Evolutionary conservation across 805 yeast genomes (phyloP).

Genomic region (Hanseniaspora vineae): DNA sequence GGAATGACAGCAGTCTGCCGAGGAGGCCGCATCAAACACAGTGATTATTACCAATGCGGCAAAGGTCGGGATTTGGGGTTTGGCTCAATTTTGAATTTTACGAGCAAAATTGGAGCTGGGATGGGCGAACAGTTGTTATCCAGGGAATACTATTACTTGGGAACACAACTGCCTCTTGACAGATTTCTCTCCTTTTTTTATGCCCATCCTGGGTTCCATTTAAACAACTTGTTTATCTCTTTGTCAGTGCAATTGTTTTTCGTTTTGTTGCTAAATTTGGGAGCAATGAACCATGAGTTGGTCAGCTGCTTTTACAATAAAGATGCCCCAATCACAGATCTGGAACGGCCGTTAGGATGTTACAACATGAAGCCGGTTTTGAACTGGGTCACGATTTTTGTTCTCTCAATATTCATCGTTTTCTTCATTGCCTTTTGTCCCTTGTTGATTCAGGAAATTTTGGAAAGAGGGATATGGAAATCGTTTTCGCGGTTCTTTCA

Average conservation of each 20-base stretch:
- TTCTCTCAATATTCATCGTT: conserved; percentile 80
- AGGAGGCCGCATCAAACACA: conserved; percentile 90
- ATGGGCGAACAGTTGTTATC: conserved; percentile 96
- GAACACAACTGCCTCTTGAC: conserved; percentile 81
- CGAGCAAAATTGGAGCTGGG: conserved; percentile 94
- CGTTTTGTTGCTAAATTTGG: conserved; percentile 66
- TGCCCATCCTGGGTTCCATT: conserved; percentile 94
- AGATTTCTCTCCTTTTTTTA: conserved; percentile 85
- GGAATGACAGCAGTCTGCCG: conserved; percentile 84
- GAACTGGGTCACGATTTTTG: conserved; percentile 82
- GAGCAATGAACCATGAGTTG: conserved; percentile 62
- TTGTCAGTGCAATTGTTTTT: conserved; percentile 80
- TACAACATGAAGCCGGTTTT: conserved; percentile 75
- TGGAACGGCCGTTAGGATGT: conserved; percentile 70
- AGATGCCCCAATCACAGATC: conserved; percentile 58
- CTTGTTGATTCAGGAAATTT: conserved; percentile 69
- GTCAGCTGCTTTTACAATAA: conserved; percentile 55
- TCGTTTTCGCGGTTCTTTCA: conserved; percentile 57
- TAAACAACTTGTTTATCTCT: conserved; percentile 79
- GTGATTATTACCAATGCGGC: conserved; percentile 94
- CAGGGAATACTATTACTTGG: conserved; percentile 82
- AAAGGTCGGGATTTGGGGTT: conserved; percentile 94
- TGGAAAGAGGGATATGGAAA: conserved; percentile 74
- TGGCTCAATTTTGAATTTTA: conserved; percentile 81
- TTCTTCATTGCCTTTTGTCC: conserved; percentile 89